Base-by-base conservation (phyloP, 2,329 filamentous ascomycete genomes). In the Arthroderma sp. region DNA sequence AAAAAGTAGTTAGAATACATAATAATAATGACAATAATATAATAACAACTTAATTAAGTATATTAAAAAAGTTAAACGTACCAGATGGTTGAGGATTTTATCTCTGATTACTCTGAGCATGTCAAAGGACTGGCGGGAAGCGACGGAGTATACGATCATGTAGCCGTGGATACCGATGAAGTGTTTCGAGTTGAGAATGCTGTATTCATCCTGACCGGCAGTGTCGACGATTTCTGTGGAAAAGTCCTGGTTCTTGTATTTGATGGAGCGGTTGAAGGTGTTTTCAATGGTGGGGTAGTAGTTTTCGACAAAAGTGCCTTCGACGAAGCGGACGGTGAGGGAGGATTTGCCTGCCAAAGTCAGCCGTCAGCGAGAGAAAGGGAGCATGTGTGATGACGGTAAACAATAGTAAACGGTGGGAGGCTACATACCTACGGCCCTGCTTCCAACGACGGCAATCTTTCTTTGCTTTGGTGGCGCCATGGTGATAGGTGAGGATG, bases 261-360 rank as follows among this genome's bases (percentile, higher is more conserved):
- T 83, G 63, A 98, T 94, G 54, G 87, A 81, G 65, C 94, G 94
- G 72, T 83, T 93, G 64, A 98, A 98, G 2, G 89, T 96, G 65
- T 96, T 98, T 66, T 98, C 91, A 59, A 98, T 96, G 36, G 91
- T 98, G 32, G 91, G 91, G 65, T 98, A 98, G 69, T 98, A 98
- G 65, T 85, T 93, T 66, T 98, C 91, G 60, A 98, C 89, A 61
- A 98, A 98, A 68, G 94, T 88, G 50, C 87, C 87, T 63, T 98
- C 91, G 60, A 95, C 89, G 61, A 91, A 96, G 61, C 89, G 89
- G 40, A 96, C 91, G 8, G 91, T 94, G 53, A 98, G 79, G 44
- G 89, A 96, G 22, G 87, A 95, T 74, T 98, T 98, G 66, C 91
- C 91, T 96, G 57, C 48, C 49, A 30, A 44, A 44, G 36, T 47